These are phyloP conservation scores for Marasmius fiardii DNA, from an alignment of 1,284 basidiomycete species.

Conservation along the genomic window DNA sequence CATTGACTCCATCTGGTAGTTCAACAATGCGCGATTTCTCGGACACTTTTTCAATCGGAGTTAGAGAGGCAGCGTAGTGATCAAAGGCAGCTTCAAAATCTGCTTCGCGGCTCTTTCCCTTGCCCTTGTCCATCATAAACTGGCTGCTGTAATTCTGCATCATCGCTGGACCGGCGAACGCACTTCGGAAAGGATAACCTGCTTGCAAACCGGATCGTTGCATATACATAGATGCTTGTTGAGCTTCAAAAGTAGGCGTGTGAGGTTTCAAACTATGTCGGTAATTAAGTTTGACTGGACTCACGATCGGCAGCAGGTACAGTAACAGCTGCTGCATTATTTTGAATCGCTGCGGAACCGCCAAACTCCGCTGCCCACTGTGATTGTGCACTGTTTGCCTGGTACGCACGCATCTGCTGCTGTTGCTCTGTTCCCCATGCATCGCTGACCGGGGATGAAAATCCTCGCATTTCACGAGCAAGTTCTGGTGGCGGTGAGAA, in stretches of 20 bases:
- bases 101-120: slow-evolving; percentile 69
- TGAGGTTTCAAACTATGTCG: neutral
- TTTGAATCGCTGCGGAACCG: slow-evolving; percentile 11
- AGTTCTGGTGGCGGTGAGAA: slow-evolving; percentile 37
- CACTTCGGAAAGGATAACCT: slow-evolving; percentile 5
- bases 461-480: slow-evolving; percentile 28
- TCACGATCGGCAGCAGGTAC: slow-evolving; percentile 7
- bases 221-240: slow-evolving; percentile 9
- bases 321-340: slow-evolving; percentile 13
- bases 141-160: slow-evolving; percentile 5
- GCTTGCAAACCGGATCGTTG: slow-evolving; percentile 9
- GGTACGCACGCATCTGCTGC: slow-evolving; percentile 30
- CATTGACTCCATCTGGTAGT: slow-evolving; percentile 39
- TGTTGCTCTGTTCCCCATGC: slow-evolving; percentile 56
- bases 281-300: neutral
- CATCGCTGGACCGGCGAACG: slow-evolving; percentile 3
- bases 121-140: slow-evolving; percentile 46
- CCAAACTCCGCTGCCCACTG: slow-evolving; percentile 54
- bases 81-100: slow-evolving; percentile 81
- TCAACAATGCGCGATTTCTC: slow-evolving; percentile 54
- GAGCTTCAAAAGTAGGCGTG: neutral
- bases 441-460: slow-evolving; percentile 34
- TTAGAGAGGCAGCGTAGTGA: slow-evolving; percentile 48
- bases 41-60: slow-evolving; percentile 28
- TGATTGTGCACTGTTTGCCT: slow-evolving; percentile 26